These are phyloP conservation scores for Bryopsis sp. DNA, from an alignment of 139 green algal species.

Conservation along the genomic window DNA sequence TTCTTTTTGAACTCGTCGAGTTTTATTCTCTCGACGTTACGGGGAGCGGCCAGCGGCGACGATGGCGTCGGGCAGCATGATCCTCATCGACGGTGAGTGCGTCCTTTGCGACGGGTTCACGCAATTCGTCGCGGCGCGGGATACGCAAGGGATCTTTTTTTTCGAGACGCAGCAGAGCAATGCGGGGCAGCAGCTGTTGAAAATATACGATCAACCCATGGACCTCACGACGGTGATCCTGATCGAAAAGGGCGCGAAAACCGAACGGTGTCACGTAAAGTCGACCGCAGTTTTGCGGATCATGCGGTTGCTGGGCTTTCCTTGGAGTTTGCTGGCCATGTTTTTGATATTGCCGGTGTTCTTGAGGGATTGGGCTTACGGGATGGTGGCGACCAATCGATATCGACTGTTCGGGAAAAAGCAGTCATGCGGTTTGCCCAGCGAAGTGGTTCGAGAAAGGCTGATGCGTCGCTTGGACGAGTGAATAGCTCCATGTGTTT, in stretches of 20 bases:
- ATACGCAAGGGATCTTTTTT: conserved; percentile 8
- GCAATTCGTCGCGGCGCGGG: conserved; percentile 22
- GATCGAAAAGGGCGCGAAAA: conserved; percentile 17
- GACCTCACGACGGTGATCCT: conserved; percentile 26
- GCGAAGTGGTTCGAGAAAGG: conserved; percentile 11
- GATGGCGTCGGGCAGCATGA: too few species aligned
- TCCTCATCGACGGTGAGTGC: conserved; percentile 34
- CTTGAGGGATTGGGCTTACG: conserved; percentile 21
- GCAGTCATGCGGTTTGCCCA: conserved; percentile 18
- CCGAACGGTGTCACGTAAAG: conserved; percentile 12
- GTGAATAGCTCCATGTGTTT: background rate
- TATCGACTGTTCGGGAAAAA: conserved; percentile 26
- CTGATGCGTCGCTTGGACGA: conserved; percentile 11
- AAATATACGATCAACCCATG: conserved; percentile 6
- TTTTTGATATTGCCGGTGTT: conserved; percentile 17
- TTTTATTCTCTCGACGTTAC: too few species aligned
- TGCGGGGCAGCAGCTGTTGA: conserved; percentile 18
- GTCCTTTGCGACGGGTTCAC: conserved; percentile 28
- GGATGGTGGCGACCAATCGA: conserved; percentile 20
- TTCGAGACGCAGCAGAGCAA: conserved; percentile 34
- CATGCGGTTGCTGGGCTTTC: background rate
- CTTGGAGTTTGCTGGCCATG: background rate
- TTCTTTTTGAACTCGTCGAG: too few species aligned
- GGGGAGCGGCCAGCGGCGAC: too few species aligned
- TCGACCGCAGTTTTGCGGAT: conserved; percentile 25